Conservation (phyloP, 768 basidiomycete species). For the Russula lepida region DNA sequence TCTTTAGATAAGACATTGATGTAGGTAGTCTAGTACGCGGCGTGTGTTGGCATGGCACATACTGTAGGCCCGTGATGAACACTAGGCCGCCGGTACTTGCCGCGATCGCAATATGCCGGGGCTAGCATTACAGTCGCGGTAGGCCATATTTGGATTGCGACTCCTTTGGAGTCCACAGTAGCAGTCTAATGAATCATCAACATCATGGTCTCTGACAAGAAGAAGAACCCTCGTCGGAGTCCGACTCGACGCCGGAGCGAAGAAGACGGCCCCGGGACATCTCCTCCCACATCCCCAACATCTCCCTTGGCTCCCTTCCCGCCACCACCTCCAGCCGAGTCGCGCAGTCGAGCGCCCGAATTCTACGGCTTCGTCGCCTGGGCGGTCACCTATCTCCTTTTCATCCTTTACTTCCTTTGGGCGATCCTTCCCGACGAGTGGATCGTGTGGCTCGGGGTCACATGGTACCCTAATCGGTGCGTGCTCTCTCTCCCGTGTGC, state of each 20-base stretch:
- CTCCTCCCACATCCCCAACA: conserved; percentile 28
- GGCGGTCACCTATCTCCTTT: conserved; percentile 66
- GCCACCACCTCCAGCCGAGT: conserved; percentile 34
- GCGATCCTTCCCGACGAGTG: conserved; percentile 67
- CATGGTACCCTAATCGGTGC: conserved; percentile 86
- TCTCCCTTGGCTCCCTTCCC: conserved; percentile 40
- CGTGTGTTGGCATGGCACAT: not conserved
- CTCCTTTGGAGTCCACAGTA: no score
- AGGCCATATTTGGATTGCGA: no score
- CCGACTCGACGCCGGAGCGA: no score
- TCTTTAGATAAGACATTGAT: no score
- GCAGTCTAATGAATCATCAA: not conserved
- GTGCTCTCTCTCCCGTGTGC: not conserved
- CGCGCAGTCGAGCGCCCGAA: conserved; percentile 66
- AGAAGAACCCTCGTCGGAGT: not conserved
- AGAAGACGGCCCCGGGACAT: not conserved
- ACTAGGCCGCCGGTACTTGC: not conserved
- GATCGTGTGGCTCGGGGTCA: conserved; percentile 56
- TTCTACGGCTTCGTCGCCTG: conserved; percentile 89
- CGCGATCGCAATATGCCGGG: not conserved
- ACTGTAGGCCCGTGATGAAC: no score
- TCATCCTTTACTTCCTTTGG: conserved; percentile 69
- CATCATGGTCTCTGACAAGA: not conserved
- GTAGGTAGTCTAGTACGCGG: not conserved
- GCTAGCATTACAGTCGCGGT: no score